Evolutionary conservation across 1,139 yeast genomes (phyloP).

Genomic region (Protomyces lactucae-debilis): DNA sequence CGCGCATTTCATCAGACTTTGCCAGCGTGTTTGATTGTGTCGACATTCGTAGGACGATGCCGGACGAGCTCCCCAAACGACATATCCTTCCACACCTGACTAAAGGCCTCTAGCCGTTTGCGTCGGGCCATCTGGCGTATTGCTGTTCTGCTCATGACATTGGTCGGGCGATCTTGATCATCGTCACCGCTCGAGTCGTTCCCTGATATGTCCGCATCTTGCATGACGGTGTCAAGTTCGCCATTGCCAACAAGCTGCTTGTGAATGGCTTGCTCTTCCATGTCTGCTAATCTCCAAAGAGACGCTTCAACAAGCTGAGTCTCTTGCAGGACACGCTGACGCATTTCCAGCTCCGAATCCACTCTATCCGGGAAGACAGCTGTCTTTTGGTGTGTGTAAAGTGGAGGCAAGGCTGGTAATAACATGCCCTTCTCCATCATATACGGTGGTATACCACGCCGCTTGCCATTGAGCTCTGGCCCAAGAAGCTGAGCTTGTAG

Average conservation of each 20-base stretch:
- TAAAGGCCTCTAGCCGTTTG: not conserved
- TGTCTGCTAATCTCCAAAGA: conserved; percentile 1
- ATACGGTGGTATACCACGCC: conserved; percentile 16
- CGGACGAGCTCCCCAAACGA: conserved; percentile 5
- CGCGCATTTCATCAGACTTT: not conserved
- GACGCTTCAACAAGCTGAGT: conserved; percentile 14
- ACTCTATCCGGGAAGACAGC: conserved; percentile 4
- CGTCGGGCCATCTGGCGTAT: conserved; percentile 1
- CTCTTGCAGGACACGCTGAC: conserved; percentile 10
- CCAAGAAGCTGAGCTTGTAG: conserved; percentile 13
- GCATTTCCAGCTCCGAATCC: conserved; percentile 3
- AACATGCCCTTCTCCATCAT: conserved; percentile 16
- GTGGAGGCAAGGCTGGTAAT: conserved; percentile 18
- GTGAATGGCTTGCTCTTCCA: conserved; percentile 5
- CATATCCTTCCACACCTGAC: conserved; percentile 22
- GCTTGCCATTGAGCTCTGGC: conserved; percentile 20
- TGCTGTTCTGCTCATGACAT: conserved; percentile 5
- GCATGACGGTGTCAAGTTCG: not conserved
- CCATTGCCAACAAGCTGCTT: not conserved
- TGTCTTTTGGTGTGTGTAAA: conserved; percentile 16
- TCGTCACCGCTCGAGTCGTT: not conserved
- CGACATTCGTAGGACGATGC: conserved; percentile 16
- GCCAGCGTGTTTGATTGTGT: not conserved
- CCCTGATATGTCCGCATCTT: not conserved
- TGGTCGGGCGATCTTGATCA: conserved; percentile 1